Evolutionary conservation across 352 stramenopile genomes (phyloP), one percentile per base, ranked within the genome.

Genomic region (Peronosclerospora sorghi): DNA sequence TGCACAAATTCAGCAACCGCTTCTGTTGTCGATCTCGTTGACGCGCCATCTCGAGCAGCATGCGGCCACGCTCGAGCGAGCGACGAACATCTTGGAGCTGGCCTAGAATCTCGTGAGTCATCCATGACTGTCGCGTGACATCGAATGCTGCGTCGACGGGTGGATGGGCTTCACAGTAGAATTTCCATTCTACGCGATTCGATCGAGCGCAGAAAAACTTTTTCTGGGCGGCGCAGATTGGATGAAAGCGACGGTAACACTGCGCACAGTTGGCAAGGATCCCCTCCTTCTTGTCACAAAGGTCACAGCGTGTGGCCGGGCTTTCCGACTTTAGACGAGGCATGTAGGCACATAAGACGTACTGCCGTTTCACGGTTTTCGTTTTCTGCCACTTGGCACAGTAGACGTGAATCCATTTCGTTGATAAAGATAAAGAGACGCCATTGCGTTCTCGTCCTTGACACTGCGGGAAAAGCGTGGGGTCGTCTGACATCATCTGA

Each of bases 1-100:
- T 62, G 45, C 57, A 84, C 0, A 78, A 13, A 45, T 77, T 82
- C 26, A 89, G 46, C 39, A 90, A 44, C 14, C 78, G 72, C 45
- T 87, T 91, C 21, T 86, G 79, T 46, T 84, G 76, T n/a, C 79
- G 71, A 53, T 94, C 81, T 27, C 81, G 78, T 39, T 91, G 81
- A 7, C 78, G 72, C 5, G 68, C 62, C 81, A 94, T 88, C 43
- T 94, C 78, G 0, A 91, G 45, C 30, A 94, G 65, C 77, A 94
- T 88, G 7, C 81, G 62, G 7, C 76, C 77, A 30, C 81, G 78
- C 39, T 94, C 81, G 8, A 90, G 57, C 0, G 76, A 79, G n/a
- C 67, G 68, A 14, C 81, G 64, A 8, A 94, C 51, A 36, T 90
- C 73, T 40, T 83, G 72, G 20, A 94, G 53, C 23, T 90, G 76